phyloP scores from a whole-genome alignment of 371 early-diverging fungal species.

The Umbelopsis sp. region DNA sequence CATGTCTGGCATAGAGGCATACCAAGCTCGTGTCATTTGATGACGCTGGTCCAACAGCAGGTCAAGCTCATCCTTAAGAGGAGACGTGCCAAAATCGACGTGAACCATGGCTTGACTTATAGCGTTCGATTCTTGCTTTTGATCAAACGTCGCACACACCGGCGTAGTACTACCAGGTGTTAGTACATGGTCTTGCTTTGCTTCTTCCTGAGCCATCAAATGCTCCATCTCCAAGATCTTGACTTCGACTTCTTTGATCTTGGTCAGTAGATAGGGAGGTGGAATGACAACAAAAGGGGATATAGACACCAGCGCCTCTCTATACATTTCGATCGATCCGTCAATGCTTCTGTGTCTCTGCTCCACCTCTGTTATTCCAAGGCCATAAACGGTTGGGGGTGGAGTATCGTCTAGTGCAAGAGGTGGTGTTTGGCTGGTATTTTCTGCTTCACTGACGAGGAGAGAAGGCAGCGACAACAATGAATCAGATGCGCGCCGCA shows the following conservation, averaged over 20 bases:
- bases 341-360: conserved; percentile 21
- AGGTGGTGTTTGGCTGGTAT: not conserved
- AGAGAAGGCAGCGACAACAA: not conserved
- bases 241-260: conserved; percentile 68
- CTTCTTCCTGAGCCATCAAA: not conserved
- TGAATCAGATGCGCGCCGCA: not conserved
- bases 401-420: not conserved
- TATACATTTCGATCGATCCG: conserved; percentile 51
- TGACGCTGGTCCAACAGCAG: conserved; percentile 39
- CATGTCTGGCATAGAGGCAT: conserved; percentile 60
- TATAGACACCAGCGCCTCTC: conserved; percentile 77
- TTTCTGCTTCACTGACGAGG: not conserved
- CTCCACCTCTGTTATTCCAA: conserved; percentile 22
- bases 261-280: conserved; percentile 78
- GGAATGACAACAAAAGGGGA: conserved; percentile 87
- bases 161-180: not conserved
- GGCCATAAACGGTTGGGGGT: conserved; percentile 18
- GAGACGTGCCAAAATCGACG: not conserved
- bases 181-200: not conserved
- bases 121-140: not conserved
- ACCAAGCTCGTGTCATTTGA: conserved; percentile 59
- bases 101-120: not conserved
- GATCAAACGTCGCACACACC: not conserved
- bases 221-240: conserved; percentile 18
- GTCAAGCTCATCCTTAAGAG: conserved; percentile 1